Percentiles rank a stretch among this genome's conserved stretches.
phyloP scores from a whole-genome alignment of 23 red algal genomes.

The Chondrus crispus region DNA sequence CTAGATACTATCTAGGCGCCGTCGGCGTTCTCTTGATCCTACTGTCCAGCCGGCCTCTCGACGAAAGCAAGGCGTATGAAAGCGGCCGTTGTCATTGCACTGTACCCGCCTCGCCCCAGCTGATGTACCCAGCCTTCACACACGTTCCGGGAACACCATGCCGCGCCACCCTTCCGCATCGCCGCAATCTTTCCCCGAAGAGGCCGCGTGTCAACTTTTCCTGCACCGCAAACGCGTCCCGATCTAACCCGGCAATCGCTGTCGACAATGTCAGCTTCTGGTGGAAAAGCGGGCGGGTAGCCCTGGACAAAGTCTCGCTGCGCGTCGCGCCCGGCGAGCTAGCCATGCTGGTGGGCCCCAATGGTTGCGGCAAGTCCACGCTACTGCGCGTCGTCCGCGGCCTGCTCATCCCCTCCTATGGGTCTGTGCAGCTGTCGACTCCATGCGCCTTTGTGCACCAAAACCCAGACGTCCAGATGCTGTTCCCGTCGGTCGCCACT shows the following conservation, averaged over 20 bases:
- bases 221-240: not conserved
- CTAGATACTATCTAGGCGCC: too few species aligned
- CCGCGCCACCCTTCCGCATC: too few species aligned
- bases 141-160: too few species aligned
- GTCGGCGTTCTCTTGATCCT: too few species aligned
- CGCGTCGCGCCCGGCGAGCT: conserved; percentile 31
- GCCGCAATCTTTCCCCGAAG: too few species aligned
- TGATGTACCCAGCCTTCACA: too few species aligned
- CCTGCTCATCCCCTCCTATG: conserved; percentile 17
- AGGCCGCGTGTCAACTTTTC: too few species aligned
- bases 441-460: conserved; percentile 54
- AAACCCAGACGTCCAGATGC: conserved; percentile 11
- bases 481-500: conserved; percentile 44
- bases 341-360: conserved; percentile 60
- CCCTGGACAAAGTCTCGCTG: conserved; percentile 39
- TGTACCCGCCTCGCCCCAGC: too few species aligned
- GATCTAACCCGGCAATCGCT: not conserved
- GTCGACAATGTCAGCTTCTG: conserved; percentile 44
- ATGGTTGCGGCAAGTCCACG: conserved; percentile 76
- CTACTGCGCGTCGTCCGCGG: conserved; percentile 41
- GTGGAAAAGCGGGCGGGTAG: conserved; percentile 38
- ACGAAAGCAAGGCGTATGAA: too few species aligned
- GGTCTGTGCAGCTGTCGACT: not conserved
- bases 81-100: too few species aligned
- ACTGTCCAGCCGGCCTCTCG: too few species aligned